phyloP scores from a whole-genome alignment of 73 alveolate genomes.

The Paraurostyla sp. region DNA sequence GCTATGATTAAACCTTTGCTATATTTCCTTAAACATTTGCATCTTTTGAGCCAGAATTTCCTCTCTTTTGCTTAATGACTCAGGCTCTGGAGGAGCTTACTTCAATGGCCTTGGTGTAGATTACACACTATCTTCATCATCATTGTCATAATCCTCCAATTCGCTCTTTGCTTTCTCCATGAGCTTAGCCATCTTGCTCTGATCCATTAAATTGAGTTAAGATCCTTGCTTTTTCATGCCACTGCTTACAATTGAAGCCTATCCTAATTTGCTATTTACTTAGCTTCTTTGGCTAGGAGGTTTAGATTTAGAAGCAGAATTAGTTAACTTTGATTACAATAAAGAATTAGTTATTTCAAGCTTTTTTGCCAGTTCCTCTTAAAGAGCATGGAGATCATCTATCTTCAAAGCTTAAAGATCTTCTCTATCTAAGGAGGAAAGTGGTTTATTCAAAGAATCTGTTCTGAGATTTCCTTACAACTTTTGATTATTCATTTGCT shows the following conservation, averaged over 20 bases:
- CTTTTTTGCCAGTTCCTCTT: constrained; percentile 52
- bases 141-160: constrained; percentile 2
- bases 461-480: background rate
- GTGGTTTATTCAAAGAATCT: background rate
- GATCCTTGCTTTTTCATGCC: background rate
- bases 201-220: background rate
- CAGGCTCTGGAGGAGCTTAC: constrained; percentile 55
- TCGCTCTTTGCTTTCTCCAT: constrained; percentile 45
- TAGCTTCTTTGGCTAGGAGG: background rate
- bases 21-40: constrained; percentile 55
- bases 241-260: no score
- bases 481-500: background rate
- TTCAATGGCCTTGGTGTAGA: constrained; percentile 45
- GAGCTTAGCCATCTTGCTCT: constrained; percentile 30
- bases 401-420: constrained; percentile 37
- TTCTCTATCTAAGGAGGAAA: background rate
- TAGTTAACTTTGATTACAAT: constrained; percentile 40
- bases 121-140: background rate
- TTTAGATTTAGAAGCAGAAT: background rate
- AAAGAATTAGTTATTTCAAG: constrained; percentile 47
- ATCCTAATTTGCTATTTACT: background rate
- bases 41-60: constrained; percentile 19
- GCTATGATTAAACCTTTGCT: background rate
- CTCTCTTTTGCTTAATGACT: constrained; percentile 42
- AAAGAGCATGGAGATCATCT: constrained; percentile 30